Evolutionary conservation across 441 rosid species (phyloP), one percentile per base, ranked within the genome.

Genomic region (Erodium moschatum): DNA sequence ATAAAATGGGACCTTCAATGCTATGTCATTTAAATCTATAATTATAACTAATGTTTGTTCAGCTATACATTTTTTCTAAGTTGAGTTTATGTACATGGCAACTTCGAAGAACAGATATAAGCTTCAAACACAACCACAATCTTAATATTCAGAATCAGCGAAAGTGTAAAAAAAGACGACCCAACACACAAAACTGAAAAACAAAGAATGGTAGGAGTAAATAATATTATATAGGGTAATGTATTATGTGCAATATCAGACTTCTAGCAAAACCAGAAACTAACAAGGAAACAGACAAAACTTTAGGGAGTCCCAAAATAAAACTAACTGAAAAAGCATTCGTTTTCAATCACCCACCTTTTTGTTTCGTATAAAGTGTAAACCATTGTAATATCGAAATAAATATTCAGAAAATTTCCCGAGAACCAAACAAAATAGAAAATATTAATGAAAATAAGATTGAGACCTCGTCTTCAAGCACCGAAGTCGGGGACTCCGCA

Each of bases 401-500:
- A 40, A 40, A 8, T 4, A 6, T 40, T 10, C 46, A 33, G 38
- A 33, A 33, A 33, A 31, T 18, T 50, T 16, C 50, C 21, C 52
- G 0, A 27, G 64, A 61, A 21, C 72, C 71, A 58, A 68, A 50
- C 60, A 10, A 2, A 62, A n/a, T 48, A 38, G 16, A 18, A 10
- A 9, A 8, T 19, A 13, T 6, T 0, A 1, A 46, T n/a, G 31
- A 19, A 16, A 68, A 35, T 31, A 11, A 21, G 64, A 38, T 64
- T 48, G 68, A 56, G 69, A 92, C 98, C 87, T 93, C 96, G 12
- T 89, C 96, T 67, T 75, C 87, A 9, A 93, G 92, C 68, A 93
- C 98, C 62, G 98, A 93, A 64, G 90, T 90, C 48, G 96, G 97
- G 10, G 98, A 93, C 62, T 84, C 92, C 27, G 79, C 84, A 4